Evolutionary conservation across 106 monocot species (phyloP), one percentile per base, ranked within the genome.

Genomic region (Allium cepa): DNA sequence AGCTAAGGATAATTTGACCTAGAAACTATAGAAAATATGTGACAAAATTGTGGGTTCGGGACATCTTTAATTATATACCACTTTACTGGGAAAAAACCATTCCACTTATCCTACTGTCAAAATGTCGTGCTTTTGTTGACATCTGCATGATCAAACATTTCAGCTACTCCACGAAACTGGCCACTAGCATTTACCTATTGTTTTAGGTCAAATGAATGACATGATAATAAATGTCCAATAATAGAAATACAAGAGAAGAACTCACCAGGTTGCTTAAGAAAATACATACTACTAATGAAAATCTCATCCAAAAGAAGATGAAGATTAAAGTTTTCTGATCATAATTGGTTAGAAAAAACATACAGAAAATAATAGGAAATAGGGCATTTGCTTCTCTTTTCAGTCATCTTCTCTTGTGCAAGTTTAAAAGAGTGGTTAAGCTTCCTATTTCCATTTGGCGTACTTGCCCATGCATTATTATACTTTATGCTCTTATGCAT

Each of bases 61-160:
- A 84, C 59, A 67, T 94, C 94, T 62, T 93, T 93, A 57, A 93
- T 86, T 49, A 93, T 81, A 57, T 93, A 88, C 93, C 93, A 93
- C 61, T 85, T 94, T 17, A 94, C 90, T 11, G 90, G 85, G 68
- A 94, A 94, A 46, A 73, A 94, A 47, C 94, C 94, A 62, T 78
- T 94, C 94, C 94, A 94, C 64, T 94, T 94, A 75, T 94, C 94
- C 49, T 94, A 90, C 53, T 84, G 79, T 80, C 84, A 84, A 62
- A 84, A 84, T 46, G 80, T 67, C 84, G 80, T 84, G 48, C 64
- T 90, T 72, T 83, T 87, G 76, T 60, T 77, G 55, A 90, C 90
- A 87, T 94, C 72, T 36, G 90, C 94, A 58, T 56, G 82, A 28
- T 78, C 90, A 60, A 72, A 78, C 87, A 94, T 94, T 77, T 94